These are phyloP conservation scores for Globisporangium ultimum DNA, from an alignment of 352 stramenopile species.

Conservation along the genomic window DNA sequence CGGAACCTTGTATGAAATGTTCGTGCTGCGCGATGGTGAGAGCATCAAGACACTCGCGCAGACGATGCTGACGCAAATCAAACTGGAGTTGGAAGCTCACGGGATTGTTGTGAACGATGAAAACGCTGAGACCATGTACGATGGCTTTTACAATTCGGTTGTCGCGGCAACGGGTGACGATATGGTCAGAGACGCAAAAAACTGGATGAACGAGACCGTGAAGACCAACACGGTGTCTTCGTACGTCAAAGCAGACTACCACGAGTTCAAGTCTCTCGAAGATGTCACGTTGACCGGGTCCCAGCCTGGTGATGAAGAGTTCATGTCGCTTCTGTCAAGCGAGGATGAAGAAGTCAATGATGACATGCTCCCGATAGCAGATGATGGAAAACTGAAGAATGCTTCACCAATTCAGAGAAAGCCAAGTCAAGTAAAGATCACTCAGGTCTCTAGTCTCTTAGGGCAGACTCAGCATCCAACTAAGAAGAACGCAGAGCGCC, in stretches of 20 bases:
- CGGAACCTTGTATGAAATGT: slow-evolving; percentile 50
- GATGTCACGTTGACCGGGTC: slow-evolving; percentile 45
- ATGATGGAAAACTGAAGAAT: slow-evolving; percentile 5
- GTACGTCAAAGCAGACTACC: slow-evolving; percentile 69
- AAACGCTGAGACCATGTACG: slow-evolving; percentile 57
- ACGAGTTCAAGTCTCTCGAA: slow-evolving; percentile 52
- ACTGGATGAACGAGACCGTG: slow-evolving; percentile 56
- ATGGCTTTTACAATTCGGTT: slow-evolving; percentile 57
- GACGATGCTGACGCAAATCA: slow-evolving; percentile 62
- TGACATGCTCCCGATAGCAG: neutral
- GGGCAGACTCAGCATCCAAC: slow-evolving; percentile 3
- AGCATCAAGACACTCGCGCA: slow-evolving; percentile 55
- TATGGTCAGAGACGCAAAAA: slow-evolving; percentile 65
- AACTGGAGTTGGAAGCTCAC: slow-evolving; percentile 50
- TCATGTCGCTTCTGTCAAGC: slow-evolving; percentile 46
- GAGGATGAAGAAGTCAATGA: slow-evolving; percentile 23
- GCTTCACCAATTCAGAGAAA: slow-evolving; percentile 23
- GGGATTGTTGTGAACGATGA: slow-evolving; percentile 56
- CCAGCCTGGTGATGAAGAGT: slow-evolving; percentile 52
- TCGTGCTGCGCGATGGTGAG: slow-evolving; percentile 68
- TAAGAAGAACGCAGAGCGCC: neutral
- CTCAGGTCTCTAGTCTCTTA: neutral
- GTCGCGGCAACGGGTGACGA: slow-evolving; percentile 44
- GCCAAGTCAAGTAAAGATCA: slow-evolving; percentile 16
- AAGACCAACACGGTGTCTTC: slow-evolving; percentile 27